Percentiles rank a stretch among this genome's conserved stretches.
These are phyloP conservation scores for Porcisia hertigi DNA, from an alignment of 208 protist species.

Conservation along the genomic window DNA sequence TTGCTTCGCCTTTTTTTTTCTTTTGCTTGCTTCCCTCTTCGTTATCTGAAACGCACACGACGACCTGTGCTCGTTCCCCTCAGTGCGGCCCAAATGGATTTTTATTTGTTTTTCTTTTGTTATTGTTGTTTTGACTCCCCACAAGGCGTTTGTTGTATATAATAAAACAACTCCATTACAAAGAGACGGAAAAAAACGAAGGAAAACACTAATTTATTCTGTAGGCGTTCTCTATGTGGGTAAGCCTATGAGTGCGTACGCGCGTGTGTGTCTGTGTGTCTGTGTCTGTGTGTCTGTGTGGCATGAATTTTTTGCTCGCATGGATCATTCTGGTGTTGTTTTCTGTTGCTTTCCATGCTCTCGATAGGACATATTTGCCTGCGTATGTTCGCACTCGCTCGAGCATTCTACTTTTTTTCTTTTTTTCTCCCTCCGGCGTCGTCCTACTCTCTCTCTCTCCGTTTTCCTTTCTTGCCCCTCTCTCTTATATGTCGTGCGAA, in stretches of 20 bases:
- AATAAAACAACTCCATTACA: too few relatives aligned
- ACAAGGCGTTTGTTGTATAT: too few relatives aligned
- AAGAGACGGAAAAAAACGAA: too few relatives aligned
- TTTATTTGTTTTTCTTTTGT: neutral
- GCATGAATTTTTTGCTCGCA: neutral
- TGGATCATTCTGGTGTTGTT: neutral
- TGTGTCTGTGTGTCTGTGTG: neutral
- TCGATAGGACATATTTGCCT: neutral
- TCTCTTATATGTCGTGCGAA: neutral
- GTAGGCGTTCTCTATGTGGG: neutral
- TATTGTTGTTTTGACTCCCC: neutral
- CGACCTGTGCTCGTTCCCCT: constrained; percentile 1
- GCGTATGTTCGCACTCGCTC: constrained; percentile 1
- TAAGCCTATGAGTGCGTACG: too few relatives aligned
- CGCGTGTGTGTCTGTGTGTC: neutral
- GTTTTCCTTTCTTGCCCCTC: too few relatives aligned
- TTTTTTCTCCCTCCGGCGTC: neutral
- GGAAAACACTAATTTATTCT: too few relatives aligned
- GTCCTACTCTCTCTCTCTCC: constrained; percentile 6
- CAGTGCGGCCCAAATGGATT: too few relatives aligned
- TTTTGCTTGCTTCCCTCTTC: neutral
- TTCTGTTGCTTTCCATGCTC: neutral
- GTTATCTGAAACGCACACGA: neutral
- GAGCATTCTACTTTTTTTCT: constrained; percentile 4
- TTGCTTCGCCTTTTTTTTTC: constrained; percentile 17